A percentile compares a stretch with the other conserved stretches of the same genome.
phyloP scores from a whole-genome alignment of 768 basidiomycete species.

The Auricularia sp. region DNA sequence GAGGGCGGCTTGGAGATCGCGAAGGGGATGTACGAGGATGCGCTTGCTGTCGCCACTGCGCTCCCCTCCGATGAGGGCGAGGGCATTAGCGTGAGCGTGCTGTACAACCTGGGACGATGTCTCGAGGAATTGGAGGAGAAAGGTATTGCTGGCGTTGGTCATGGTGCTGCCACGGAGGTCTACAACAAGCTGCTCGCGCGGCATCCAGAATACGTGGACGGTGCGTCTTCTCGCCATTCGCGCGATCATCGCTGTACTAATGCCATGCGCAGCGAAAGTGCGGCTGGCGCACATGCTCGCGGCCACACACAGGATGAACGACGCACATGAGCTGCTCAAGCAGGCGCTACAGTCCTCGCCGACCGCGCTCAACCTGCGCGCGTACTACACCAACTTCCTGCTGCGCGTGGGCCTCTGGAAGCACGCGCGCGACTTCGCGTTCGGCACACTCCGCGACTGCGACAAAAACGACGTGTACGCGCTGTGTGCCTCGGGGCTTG shows the following conservation, averaged over 20 bases:
- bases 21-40: conserved; percentile 57
- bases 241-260: not conserved
- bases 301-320: conserved; percentile 56
- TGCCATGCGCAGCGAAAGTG: conserved; percentile 64
- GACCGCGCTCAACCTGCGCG: conserved; percentile 76
- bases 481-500: conserved; percentile 79
- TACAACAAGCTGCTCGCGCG: conserved; percentile 79
- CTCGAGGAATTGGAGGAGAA: conserved; percentile 79
- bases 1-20: conserved; percentile 52
- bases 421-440: conserved; percentile 82
- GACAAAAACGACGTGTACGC: conserved; percentile 87
- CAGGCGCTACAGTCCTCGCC: conserved; percentile 74
- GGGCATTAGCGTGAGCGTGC: conserved; percentile 65
- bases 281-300: conserved; percentile 77
- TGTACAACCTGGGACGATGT: conserved; percentile 86
- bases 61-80: conserved; percentile 44
- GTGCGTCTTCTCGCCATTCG: conserved; percentile 34
- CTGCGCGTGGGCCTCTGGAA: conserved; percentile 62
- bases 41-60: conserved; percentile 47
- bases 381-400: conserved; percentile 89
- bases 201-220: conserved; percentile 95
- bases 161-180: conserved; percentile 41
- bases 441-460: conserved; percentile 72
- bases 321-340: conserved; percentile 83
- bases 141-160: conserved; percentile 36